Evolutionary conservation across 768 basidiomycete species (phyloP), one percentile per base, ranked within the genome.

Genomic region (Rhizopogon sp.): DNA sequence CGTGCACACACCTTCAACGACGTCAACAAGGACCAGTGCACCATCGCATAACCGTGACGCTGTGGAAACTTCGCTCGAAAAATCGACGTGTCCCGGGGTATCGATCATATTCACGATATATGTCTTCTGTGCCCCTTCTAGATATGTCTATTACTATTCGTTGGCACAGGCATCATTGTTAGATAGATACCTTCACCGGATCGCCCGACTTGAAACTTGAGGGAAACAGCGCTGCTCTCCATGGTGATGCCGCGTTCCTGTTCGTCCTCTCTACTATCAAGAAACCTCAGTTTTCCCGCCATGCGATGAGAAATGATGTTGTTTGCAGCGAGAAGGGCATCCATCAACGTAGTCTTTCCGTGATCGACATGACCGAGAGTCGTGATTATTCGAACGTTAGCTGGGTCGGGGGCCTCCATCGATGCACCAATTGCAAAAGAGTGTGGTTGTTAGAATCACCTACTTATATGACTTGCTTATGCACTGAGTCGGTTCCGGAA

Each of bases 81-180:
- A 99, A 70, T 98, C 97, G 22, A 99, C 96, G 73, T 99, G 97
- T 3, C 97, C 97, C 14, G 97, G 97, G 0, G 97, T 98, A 70
- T 99, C 97, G 59, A 99, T 96, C 79, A 98, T 87, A 67, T 97
- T 98, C 52, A 98, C 82, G 44, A 88, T 78, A 72, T 90, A 97
- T 22, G 85, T 88, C 66, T 77, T 87, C 28, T 80, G 75, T 51
- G 72, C 71, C 69, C 69, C 78, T 67, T 70, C 88, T 88, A 64
- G 62, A 64, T 60, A 66, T 58, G 67, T 70, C 61, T 62, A 72
- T 78, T 66, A 72, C 52, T 35, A 43, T 59, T 62, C 56, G 44
- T 39, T 52, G 40, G n/a, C 13, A 52, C 50, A 52, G 20, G 42
- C 49, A 52, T 52, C 41, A 43, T 43, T 39, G 42, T 39, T 47